A percentile compares a stretch with the other conserved stretches of the same genome.
phyloP scores from a whole-genome alignment of 2,329 filamentous ascomycete genomes.

The Fusarium algeriense region DNA sequence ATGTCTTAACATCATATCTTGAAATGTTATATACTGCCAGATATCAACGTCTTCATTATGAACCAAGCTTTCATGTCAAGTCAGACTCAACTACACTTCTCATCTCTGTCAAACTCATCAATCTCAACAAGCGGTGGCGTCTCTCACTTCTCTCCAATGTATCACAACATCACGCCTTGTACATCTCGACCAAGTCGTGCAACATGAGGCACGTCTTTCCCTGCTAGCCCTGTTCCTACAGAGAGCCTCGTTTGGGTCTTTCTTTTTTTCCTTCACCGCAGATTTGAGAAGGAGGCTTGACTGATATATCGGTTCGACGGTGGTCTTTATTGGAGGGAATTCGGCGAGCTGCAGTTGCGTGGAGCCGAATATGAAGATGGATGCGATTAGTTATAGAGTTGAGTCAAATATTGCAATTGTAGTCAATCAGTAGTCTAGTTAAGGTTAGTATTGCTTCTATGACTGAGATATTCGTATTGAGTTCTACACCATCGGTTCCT shows the following conservation, averaged over 20 bases:
- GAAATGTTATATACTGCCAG: too few species aligned
- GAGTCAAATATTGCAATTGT: background rate
- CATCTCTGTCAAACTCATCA: background rate
- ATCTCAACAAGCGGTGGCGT: conserved; percentile 35
- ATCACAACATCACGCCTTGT: conserved; percentile 28
- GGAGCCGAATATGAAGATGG: background rate
- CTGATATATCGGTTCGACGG: conserved; percentile 16
- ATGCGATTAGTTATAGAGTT: background rate
- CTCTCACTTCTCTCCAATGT: conserved; percentile 22
- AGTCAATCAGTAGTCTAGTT: background rate
- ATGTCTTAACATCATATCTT: background rate
- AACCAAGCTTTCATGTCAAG: background rate
- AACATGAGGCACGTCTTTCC: conserved; percentile 12
- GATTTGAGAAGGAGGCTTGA: conserved; percentile 19
- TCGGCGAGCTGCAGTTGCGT: conserved; percentile 34
- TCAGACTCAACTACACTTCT: background rate
- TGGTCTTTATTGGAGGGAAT: conserved; percentile 11
- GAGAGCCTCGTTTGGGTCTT: conserved; percentile 1
- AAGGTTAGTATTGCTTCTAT: too few species aligned
- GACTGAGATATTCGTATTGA: background rate
- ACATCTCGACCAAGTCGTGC: conserved; percentile 35
- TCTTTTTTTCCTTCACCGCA: conserved; percentile 27
- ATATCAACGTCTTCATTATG: too few species aligned
- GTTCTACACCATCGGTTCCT: background rate
- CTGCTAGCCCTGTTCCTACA: conserved; percentile 8